phyloP scores from a whole-genome alignment of 441 rosid genomes.

The Brassica hybrid region DNA sequence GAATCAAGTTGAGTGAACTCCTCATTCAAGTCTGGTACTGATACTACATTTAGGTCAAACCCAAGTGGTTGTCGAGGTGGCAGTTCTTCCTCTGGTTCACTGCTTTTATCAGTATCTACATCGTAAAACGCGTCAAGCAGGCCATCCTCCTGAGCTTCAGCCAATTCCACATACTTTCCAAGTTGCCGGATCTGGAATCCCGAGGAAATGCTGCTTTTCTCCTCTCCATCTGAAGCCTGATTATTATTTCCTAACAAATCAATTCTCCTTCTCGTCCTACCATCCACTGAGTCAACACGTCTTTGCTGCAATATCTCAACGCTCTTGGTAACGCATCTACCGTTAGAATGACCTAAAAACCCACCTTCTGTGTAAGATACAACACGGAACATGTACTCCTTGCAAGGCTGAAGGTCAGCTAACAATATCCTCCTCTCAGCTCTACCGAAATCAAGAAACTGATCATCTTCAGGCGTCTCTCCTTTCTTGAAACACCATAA shows the following conservation, averaged over 20 bases:
- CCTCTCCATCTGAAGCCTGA: conserved; percentile 48
- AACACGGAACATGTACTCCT: conserved; percentile 81
- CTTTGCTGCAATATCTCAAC: conserved; percentile 66
- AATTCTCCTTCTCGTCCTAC: conserved; percentile 46
- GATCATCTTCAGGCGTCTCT: conserved; percentile 62
- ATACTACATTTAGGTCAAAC: conserved; percentile 82
- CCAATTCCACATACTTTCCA: conserved; percentile 65
- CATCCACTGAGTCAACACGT: conserved; percentile 38
- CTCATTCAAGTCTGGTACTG: conserved; percentile 93
- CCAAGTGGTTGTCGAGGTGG: conserved; percentile 59
- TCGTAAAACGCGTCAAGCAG: conserved; percentile 71
- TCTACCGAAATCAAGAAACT: conserved; percentile 66
- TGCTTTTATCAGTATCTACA: conserved; percentile 62
- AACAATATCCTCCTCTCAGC: conserved; percentile 79
- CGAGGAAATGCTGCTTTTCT: conserved; percentile 45
- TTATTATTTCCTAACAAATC: conserved; percentile 51
- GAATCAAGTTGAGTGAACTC: conserved; percentile 84
- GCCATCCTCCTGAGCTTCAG: conserved; percentile 80
- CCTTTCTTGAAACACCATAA: conserved; percentile 84
- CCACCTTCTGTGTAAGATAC: conserved; percentile 73
- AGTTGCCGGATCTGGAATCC: conserved; percentile 83
- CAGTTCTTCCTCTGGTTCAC: conserved; percentile 56
- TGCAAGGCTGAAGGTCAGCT: conserved; percentile 84
- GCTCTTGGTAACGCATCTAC: conserved; percentile 87
- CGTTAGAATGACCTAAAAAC: conserved; percentile 86